These are phyloP conservation scores for Adansonia rubrostipa DNA, from an alignment of 441 rosid genomes.

Conservation along the genomic window DNA sequence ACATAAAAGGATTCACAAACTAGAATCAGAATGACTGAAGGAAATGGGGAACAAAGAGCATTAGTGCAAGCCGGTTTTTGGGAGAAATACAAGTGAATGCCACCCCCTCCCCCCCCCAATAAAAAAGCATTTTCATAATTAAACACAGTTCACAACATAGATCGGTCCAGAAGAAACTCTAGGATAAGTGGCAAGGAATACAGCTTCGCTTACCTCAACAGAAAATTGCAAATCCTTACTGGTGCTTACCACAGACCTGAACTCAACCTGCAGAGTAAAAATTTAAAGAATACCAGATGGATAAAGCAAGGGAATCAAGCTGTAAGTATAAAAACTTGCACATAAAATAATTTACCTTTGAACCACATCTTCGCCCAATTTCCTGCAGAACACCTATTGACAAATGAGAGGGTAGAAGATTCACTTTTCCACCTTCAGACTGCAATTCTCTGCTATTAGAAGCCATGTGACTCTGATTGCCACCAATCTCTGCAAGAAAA, in stretches of 20 bases:
- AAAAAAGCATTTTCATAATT: not conserved
- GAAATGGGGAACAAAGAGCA: not conserved
- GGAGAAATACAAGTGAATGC: not conserved
- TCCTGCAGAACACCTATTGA: slow-evolving; percentile 84
- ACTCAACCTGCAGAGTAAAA: slow-evolving; percentile 71
- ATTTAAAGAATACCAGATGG: slow-evolving; percentile 23
- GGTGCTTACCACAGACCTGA: slow-evolving; percentile 78
- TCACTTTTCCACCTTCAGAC: slow-evolving; percentile 64
- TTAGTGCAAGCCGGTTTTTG: not conserved
- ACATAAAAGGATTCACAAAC: slow-evolving; percentile 14
- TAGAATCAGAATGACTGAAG: not conserved
- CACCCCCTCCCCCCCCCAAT: not conserved
- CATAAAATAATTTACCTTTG: slow-evolving; percentile 59
- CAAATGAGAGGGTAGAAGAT: slow-evolving; percentile 62
- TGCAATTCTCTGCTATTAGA: slow-evolving; percentile 59
- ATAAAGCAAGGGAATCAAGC: slow-evolving; percentile 13
- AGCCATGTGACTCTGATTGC: slow-evolving; percentile 52
- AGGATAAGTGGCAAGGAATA: not conserved
- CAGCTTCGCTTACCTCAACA: slow-evolving; percentile 70
- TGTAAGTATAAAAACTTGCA: slow-evolving; percentile 14
- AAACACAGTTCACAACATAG: no score
- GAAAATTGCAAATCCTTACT: slow-evolving; percentile 94
- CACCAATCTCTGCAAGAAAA: slow-evolving; percentile 58
- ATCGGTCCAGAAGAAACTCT: not conserved
- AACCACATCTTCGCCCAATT: slow-evolving; percentile 90